Evolutionary conservation across 1,284 basidiomycete species (phyloP), one percentile per base, ranked within the genome.

Genomic region (Cutaneotrichosporon cyanovorans): DNA sequence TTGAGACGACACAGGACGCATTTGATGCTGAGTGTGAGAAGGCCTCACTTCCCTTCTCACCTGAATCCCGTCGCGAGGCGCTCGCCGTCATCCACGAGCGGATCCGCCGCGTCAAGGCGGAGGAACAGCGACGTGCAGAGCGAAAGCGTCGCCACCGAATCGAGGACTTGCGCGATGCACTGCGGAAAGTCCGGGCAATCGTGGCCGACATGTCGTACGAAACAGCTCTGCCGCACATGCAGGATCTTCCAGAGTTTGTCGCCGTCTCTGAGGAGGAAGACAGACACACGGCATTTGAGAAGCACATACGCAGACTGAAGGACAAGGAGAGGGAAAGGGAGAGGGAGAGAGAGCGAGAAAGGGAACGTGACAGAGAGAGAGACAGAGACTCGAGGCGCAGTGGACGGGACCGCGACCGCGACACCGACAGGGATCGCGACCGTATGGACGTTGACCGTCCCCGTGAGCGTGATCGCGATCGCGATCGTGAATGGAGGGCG

Each of bases 141-240:
- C 78, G 90, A 38, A 83, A 80, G 59, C 80, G 84, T 51, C 79
- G 93, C 19, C 86, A 95, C 66, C 73, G 87, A 47, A 88, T 95
- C 61, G 93, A 99, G 65, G 95, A 98, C 62, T 76, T 98, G 30
- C 84, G 95, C 4, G 96, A 97, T 68, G 95, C 91, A 0, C 77
- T 97, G 54, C 91, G 88, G 73, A 92, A 93, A 63, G 74, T 93
- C 5, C 71, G 85, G 1, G 83, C 85, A 1, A 71, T 93, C 36
- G 85, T 90, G 54, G 62, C 89, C 35, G 81, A 74, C 20, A 67
- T 82, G 50, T 66, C 82, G 0, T 95, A 84, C 61, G 89, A 93
- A 59, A 80, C 85, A 82, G 79, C 80, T 44, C 66, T 87, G 10
- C 80, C 85, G 9, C 70, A 83, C 16, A 87, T 93, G 53, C 76